Conservation (phyloP, 768 basidiomycete species). For the Mycena chlorophos region DNA sequence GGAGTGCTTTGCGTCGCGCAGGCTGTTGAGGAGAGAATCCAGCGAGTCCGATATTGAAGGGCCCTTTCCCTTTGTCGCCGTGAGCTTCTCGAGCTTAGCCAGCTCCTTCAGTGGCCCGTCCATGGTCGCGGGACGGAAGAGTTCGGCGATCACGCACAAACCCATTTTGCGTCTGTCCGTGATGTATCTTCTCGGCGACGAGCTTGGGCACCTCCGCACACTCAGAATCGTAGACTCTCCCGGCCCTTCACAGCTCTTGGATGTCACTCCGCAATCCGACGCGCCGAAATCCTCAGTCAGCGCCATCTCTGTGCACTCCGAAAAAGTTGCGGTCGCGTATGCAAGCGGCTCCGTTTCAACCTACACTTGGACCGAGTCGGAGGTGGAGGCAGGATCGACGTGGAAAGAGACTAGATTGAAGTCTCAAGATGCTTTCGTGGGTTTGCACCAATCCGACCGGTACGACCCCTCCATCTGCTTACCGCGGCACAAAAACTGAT, state of each 20-base stretch:
- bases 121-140: slow-evolving; percentile 43
- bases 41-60: slow-evolving; percentile 60
- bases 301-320: slow-evolving; percentile 33
- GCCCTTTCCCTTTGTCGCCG: slow-evolving; percentile 52
- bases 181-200: slow-evolving; percentile 80
- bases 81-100: slow-evolving; percentile 69
- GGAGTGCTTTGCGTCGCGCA: slow-evolving; percentile 56
- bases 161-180: slow-evolving; percentile 17
- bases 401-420: slow-evolving; percentile 71
- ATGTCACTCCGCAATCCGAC: slow-evolving; percentile 31
- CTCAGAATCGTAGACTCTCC: slow-evolving; percentile 44
- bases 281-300: slow-evolving; percentile 36
- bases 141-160: neutral
- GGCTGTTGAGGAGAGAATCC: slow-evolving; percentile 58
- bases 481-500: neutral
- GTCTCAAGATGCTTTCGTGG: slow-evolving; percentile 56
- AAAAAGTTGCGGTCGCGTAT: slow-evolving; percentile 66
- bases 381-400: slow-evolving; percentile 41
- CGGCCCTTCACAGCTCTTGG: slow-evolving; percentile 30
- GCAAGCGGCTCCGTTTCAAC: slow-evolving; percentile 57
- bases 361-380: slow-evolving; percentile 44
- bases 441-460: slow-evolving; percentile 54
- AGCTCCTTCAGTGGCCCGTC: slow-evolving; percentile 78
- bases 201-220: slow-evolving; percentile 73
- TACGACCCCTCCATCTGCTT: slow-evolving; percentile 32